Evolutionary conservation across 495 filamentous ascomycete genomes (phyloP), one percentile per base, ranked within the genome.

Genomic region (Xylaria acuta): DNA sequence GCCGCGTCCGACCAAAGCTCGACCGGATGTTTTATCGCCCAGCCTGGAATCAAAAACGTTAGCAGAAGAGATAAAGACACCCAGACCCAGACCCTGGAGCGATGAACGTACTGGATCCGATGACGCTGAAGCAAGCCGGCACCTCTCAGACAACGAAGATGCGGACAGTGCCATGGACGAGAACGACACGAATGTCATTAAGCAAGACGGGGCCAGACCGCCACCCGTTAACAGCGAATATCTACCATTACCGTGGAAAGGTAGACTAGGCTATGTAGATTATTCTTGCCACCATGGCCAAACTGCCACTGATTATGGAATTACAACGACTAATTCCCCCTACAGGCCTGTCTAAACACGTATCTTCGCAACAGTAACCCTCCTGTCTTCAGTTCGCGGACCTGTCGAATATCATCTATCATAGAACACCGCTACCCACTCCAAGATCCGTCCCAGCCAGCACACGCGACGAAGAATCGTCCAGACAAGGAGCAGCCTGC

Each of bases 191-290:
- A 83, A 86, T 14, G 70, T 82, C 40, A 79, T 84, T 14, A 84
- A 88, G 65, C 83, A 83, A 9, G 81, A 86, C 25, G 83, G 82
- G 0, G 77, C 79, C 0, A 82, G 94, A 40, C 84, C 92, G 12
- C 93, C 93, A 32, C 89, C 94, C 4, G 91, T 97, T 32, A 92
- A 98, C 77, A 97, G 93, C 77, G 89, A 88, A 74, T 94, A 94
- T 77, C 85, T 98, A 20, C 96, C 95, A 3, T 81, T 97, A 20
- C 95, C 94, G 0, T 98, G 95, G 95, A 96, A 94, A 84, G 96
- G 95, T 1, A 86, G 95, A 47, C 80, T 98, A 70, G 95, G 95
- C 58, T 97, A 96, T 86, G 95, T 96, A 78, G 85, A 90, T 84
- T 47, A 60, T 64, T 56, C 74, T 36, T 45, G 27, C 9, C 54